phyloP scores from a whole-genome alignment of 2,329 filamentous ascomycete species.

The Drechslera avenae region DNA sequence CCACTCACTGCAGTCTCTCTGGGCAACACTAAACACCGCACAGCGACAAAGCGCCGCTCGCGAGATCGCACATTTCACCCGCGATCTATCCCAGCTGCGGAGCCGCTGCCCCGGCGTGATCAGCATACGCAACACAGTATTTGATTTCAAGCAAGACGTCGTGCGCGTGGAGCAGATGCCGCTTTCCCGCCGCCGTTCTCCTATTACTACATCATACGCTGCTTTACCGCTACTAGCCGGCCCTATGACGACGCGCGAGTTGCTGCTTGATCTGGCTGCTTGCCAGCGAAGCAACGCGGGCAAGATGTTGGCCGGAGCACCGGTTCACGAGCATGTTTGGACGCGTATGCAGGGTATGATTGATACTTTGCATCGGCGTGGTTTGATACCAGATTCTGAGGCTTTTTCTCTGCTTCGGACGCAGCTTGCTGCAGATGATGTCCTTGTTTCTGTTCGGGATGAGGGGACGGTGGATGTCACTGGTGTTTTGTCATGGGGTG shows the following conservation, averaged over 20 bases:
- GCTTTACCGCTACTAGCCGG: not conserved
- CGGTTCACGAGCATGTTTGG: not conserved
- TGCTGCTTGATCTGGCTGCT: not conserved
- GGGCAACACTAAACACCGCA: conserved; percentile 5
- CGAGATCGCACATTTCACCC: not conserved
- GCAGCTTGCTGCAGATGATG: not conserved
- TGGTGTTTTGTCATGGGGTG: conserved; percentile 33
- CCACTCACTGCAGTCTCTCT: not conserved
- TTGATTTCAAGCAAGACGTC: not conserved
- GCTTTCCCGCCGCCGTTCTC: not conserved
- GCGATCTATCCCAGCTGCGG: not conserved
- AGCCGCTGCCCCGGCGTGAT: not conserved
- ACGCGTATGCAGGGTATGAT: not conserved
- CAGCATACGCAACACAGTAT: not conserved
- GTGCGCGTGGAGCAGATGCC: not conserved
- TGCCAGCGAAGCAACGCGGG: not conserved
- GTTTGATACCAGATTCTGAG: not conserved
- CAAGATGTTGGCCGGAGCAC: not conserved
- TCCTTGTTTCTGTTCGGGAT: not conserved
- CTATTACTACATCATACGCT: not conserved
- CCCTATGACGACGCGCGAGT: not conserved
- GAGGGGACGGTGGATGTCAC: conserved; percentile 14
- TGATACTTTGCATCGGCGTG: not conserved
- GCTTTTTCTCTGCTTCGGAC: not conserved
- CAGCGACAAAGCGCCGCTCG: conserved; percentile 8